A percentile compares a stretch with the other conserved stretches of the same genome.
These are phyloP conservation scores for Mortierella sp. DNA, from an alignment of 371 early-diverging fungal species.

Conservation along the genomic window DNA sequence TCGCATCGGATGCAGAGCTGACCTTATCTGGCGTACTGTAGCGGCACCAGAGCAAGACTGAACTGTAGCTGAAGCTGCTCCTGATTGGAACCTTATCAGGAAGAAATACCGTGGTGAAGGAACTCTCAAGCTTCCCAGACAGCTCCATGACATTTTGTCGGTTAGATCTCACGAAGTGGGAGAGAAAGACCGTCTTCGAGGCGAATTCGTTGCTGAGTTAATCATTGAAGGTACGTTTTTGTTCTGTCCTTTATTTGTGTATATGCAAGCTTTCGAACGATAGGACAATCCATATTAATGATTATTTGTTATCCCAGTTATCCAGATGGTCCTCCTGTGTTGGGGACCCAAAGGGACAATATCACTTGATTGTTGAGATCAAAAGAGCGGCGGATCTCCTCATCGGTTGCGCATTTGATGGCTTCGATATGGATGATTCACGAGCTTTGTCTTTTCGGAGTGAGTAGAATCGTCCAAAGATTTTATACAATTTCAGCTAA, in stretches of 20 bases:
- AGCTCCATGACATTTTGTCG: constrained; percentile 15
- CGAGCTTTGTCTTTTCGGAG: no score
- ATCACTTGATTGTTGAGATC: no score
- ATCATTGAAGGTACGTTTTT: constrained; percentile 17
- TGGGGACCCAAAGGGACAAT: no score
- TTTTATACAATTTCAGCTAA: no score
- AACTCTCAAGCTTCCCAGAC: constrained; percentile 10
- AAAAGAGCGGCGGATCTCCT: no score
- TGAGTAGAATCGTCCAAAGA: no score
- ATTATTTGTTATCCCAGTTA: no score
- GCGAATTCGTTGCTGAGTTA: constrained; percentile 10
- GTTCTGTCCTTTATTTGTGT: not conserved
- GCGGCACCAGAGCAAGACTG: constrained; percentile 15
- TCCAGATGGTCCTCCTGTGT: no score
- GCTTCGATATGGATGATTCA: no score
- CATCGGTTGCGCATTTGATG: no score
- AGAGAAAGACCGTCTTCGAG: not conserved
- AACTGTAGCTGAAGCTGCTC: constrained; percentile 9
- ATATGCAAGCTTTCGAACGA: no score
- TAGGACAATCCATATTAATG: no score
- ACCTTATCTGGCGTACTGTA: constrained; percentile 15
- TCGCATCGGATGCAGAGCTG: not conserved
- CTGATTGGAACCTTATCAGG: constrained; percentile 8
- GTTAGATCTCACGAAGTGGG: constrained; percentile 15
- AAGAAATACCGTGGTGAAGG: constrained; percentile 14